A percentile compares a stretch with the other conserved stretches of the same genome.
These are phyloP conservation scores for Dactylellina cionopaga DNA, from an alignment of 2,329 filamentous ascomycete genomes.

Conservation along the genomic window DNA sequence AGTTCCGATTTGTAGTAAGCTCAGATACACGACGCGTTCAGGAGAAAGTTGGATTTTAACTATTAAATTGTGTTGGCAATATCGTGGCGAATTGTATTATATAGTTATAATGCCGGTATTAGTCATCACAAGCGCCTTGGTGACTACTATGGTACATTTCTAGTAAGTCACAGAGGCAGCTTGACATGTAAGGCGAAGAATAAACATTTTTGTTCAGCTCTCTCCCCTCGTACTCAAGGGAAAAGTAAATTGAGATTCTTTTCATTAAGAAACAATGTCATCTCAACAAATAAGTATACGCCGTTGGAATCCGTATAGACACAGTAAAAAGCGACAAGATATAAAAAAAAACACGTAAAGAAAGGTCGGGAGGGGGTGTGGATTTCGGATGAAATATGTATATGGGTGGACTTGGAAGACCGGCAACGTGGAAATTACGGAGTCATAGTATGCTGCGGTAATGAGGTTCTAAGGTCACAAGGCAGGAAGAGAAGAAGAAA, in stretches of 20 bases:
- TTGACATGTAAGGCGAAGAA: too few relatives aligned
- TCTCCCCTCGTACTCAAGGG: conserved; percentile 24
- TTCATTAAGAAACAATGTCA: conserved; percentile 49
- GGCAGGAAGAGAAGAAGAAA: conserved; percentile 57
- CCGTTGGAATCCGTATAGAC: conserved; percentile 53
- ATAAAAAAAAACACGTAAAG: conserved; percentile 42
- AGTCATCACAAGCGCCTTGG: conserved; percentile 40
- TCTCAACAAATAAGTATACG: conserved; percentile 51
- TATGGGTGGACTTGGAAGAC: conserved; percentile 21
- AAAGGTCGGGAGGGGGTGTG: conserved; percentile 15
- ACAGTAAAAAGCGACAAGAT: conserved; percentile 52
- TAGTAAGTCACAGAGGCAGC: too few relatives aligned
- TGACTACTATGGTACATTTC: too few relatives aligned
- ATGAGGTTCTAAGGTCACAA: conserved; percentile 11
- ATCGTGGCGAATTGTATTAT: conserved; percentile 1
- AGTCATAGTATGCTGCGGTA: conserved; percentile 47
- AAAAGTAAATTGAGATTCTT: conserved; percentile 41
- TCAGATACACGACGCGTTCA: conserved; percentile 46
- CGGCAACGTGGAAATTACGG: conserved; percentile 46
- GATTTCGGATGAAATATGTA: conserved; percentile 25
- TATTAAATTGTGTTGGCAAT: conserved; percentile 34
- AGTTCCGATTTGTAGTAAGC: too few relatives aligned
- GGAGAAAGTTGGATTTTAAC: conserved; percentile 49
- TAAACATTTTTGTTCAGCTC: conserved; percentile 14
- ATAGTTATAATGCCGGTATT: conserved; percentile 3